These are phyloP conservation scores for Amphirosellinia nigrospora DNA, from an alignment of 495 filamentous ascomycete species.

Conservation along the genomic window DNA sequence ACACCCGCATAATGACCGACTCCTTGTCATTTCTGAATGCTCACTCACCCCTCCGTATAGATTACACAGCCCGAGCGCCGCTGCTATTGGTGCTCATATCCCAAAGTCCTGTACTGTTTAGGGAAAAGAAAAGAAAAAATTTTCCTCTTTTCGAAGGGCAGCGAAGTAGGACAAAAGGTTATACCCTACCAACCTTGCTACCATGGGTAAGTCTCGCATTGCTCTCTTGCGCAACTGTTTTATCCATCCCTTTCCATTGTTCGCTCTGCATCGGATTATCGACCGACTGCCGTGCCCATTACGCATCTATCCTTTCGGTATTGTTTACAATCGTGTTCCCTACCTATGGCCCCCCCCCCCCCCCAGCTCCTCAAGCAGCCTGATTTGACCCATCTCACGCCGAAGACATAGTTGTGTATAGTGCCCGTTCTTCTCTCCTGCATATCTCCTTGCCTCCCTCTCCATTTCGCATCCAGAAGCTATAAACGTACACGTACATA, in stretches of 20 bases:
- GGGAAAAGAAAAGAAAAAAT: conserved; percentile 28
- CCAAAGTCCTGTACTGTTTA: conserved; percentile 30
- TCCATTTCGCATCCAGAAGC: conserved; percentile 25
- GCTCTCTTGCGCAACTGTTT: conserved; percentile 17
- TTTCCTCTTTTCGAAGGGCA: conserved; percentile 20
- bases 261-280: conserved; percentile 16
- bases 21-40: conserved; percentile 30
- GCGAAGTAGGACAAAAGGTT: conserved; percentile 28
- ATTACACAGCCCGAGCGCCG: conserved; percentile 29
- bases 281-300: conserved; percentile 6
- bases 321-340: conserved; percentile 9
- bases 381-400: not conserved
- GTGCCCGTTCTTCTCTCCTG: conserved; percentile 21
- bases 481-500: conserved; percentile 30
- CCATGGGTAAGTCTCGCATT: conserved; percentile 29
- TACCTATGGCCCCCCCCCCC: not conserved
- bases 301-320: conserved; percentile 11
- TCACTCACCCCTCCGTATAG: conserved; percentile 30
- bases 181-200: conserved; percentile 21
- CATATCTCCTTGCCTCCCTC: conserved; percentile 18
- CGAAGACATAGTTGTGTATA: conserved; percentile 19
- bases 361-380: not conserved
- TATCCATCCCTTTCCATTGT: conserved; percentile 14
- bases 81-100: conserved; percentile 24
- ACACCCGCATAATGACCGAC: conserved; percentile 24